Conservation (phyloP, 331 rosid species). For the Quercus tomentella region DNA sequence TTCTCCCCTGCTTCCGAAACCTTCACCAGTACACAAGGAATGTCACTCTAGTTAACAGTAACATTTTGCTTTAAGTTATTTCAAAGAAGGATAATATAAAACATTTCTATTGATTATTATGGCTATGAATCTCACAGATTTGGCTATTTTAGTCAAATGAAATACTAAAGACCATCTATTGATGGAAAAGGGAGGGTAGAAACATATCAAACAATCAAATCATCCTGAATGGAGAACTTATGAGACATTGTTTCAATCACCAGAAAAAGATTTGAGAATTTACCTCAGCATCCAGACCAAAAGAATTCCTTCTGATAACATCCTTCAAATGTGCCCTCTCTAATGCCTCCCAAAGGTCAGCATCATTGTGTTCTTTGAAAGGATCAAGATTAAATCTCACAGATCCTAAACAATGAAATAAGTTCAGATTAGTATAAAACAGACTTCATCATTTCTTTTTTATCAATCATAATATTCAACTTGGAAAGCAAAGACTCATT, state of each 20-base stretch:
- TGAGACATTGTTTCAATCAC: background rate
- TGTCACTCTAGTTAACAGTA: background rate
- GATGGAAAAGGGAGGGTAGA: background rate
- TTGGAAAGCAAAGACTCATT: background rate
- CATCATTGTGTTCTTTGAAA: conserved; percentile 75
- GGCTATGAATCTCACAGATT: background rate
- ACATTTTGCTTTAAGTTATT: background rate
- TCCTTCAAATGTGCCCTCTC: conserved; percentile 86
- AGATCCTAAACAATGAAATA: conserved; percentile 45
- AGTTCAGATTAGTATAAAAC: background rate
- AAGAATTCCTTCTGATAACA: conserved; percentile 58
- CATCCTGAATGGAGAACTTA: background rate
- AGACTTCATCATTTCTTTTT: background rate
- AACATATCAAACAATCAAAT: background rate
- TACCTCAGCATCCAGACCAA: conserved; percentile 90
- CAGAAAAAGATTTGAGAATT: background rate
- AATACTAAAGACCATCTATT: background rate
- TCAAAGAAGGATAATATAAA: background rate
- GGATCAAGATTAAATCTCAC: conserved; percentile 91
- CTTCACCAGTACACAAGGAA: conserved; percentile 30
- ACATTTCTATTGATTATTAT: background rate
- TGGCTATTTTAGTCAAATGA: background rate
- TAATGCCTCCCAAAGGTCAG: conserved; percentile 86
- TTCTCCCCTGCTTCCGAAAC: conserved; percentile 62
- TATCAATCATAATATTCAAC: background rate